Conservation (phyloP, 129 eudicot genomes). For the Flaveria trinervia region DNA sequence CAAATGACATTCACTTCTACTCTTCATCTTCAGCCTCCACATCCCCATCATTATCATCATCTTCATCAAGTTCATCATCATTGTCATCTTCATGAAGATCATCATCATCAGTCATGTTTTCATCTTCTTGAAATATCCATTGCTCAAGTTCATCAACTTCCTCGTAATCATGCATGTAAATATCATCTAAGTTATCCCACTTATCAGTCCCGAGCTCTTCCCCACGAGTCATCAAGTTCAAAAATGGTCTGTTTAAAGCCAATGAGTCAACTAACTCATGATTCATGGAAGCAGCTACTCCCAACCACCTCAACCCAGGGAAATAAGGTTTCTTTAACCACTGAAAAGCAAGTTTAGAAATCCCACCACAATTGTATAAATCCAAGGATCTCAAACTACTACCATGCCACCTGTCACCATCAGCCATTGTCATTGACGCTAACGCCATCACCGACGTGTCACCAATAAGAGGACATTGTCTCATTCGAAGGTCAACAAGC, state of each 20-base stretch:
- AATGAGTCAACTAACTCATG: constrained; percentile 70
- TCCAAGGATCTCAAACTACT: constrained; percentile 74
- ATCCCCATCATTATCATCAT: neutral
- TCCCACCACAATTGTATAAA: constrained; percentile 83
- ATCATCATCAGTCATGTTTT: constrained; percentile 48
- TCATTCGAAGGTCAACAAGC: constrained; percentile 67
- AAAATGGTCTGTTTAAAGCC: constrained; percentile 62
- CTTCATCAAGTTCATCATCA: constrained; percentile 17
- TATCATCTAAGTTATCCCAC: constrained; percentile 76
- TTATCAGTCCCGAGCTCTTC: constrained; percentile 85
- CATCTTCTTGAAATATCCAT: constrained; percentile 66
- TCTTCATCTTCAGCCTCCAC: constrained; percentile 20
- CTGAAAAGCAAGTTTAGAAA: constrained; percentile 66
- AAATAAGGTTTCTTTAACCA: constrained; percentile 94
- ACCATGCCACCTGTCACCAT: constrained; percentile 71
- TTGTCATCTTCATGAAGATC: constrained; percentile 43
- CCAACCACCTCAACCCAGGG: constrained; percentile 96
- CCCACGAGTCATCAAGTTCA: constrained; percentile 69
- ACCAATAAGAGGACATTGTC: constrained; percentile 88
- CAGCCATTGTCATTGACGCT: constrained; percentile 89
- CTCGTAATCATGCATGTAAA: constrained; percentile 73
- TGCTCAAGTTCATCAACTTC: constrained; percentile 88
- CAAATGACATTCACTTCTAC: constrained; percentile 25
- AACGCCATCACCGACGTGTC: constrained; percentile 90
- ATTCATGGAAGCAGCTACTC: constrained; percentile 68